Conservation (phyloP, 768 basidiomycete genomes). For the Rhodotorula graminis region DNA sequence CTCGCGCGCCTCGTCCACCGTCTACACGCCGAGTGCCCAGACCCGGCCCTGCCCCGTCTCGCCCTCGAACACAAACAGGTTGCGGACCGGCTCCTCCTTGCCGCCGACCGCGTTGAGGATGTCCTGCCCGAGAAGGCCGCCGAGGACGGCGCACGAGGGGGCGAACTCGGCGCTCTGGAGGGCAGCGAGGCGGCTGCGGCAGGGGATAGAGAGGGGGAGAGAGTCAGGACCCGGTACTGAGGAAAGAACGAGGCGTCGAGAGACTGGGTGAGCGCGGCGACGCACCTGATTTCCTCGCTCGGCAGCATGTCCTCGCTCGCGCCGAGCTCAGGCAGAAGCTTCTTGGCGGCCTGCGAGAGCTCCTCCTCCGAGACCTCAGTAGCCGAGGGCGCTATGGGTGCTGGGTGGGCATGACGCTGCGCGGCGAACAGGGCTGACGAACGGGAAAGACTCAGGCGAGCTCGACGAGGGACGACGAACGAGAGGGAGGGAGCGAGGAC, state of each 20-base stretch:
- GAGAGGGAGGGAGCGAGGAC: conserved; percentile 51
- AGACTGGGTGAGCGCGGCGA: conserved; percentile 18
- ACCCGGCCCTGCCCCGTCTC: conserved; percentile 70
- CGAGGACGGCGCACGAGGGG: conserved; percentile 88
- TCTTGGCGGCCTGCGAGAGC: conserved; percentile 35
- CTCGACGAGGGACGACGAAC: not conserved
- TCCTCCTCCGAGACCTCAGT: conserved; percentile 50
- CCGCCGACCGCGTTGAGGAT: conserved; percentile 84
- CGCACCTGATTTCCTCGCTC: conserved; percentile 21
- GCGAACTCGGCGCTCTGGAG: conserved; percentile 82
- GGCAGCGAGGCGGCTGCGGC: conserved; percentile 59
- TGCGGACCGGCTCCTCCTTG: conserved; percentile 86
- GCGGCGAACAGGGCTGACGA: conserved; percentile 67
- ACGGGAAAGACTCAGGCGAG: too few species aligned
- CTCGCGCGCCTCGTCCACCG: not conserved
- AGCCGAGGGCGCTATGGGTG: conserved; percentile 54
- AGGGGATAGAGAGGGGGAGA: conserved; percentile 2
- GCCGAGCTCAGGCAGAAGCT: conserved; percentile 11
- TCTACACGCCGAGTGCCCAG: conserved; percentile 19
- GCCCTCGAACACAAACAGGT: conserved; percentile 85
- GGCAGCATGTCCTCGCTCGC: conserved; percentile 15
- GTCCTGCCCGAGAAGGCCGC: conserved; percentile 91
- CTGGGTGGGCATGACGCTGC: conserved; percentile 43
- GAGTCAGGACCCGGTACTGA: not conserved
- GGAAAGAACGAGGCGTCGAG: too few species aligned